These are phyloP conservation scores for Aspergillus neoniger DNA, from an alignment of 2,329 filamentous ascomycete species.

Conservation along the genomic window DNA sequence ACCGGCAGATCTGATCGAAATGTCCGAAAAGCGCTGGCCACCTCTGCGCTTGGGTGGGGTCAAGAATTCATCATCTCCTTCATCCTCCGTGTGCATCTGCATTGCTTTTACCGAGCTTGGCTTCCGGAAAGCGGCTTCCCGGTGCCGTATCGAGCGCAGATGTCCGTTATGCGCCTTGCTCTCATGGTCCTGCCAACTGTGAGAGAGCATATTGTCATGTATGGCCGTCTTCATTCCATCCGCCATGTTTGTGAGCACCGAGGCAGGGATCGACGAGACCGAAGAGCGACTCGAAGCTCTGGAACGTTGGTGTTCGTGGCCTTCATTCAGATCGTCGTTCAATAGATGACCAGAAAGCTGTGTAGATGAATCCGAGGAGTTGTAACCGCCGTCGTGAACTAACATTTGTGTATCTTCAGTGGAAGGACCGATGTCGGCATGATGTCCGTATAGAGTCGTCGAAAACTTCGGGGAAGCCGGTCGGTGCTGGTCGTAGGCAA, in stretches of 20 bases:
- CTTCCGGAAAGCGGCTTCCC: conserved; percentile 45
- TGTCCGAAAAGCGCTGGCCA: conserved; percentile 31
- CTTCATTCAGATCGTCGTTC: conserved; percentile 30
- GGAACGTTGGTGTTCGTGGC: conserved; percentile 27
- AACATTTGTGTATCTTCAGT: conserved; percentile 24
- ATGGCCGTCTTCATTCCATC: conserved; percentile 26
- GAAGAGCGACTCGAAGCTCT: conserved; percentile 44
- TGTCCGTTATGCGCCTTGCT: conserved; percentile 15
- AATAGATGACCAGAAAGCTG: conserved; percentile 33
- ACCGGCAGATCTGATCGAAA: conserved; percentile 35
- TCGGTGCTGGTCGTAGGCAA: background rate
- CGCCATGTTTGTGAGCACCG: conserved; percentile 37
- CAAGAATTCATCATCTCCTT: conserved; percentile 43
- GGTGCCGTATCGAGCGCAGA: conserved; percentile 30
- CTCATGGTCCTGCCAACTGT: conserved; percentile 22
- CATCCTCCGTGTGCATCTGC: conserved; percentile 48
- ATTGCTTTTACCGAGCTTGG: conserved; percentile 49
- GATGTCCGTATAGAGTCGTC: background rate
- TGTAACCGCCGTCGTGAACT: conserved; percentile 33
- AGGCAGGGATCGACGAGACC: conserved; percentile 44
- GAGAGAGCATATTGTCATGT: conserved; percentile 22
- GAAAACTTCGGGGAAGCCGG: background rate
- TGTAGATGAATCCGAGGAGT: conserved; percentile 37
- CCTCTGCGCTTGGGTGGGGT: conserved; percentile 37
- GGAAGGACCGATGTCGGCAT: conserved; percentile 15